A percentile compares a stretch with the other conserved stretches of the same genome.
These are phyloP conservation scores for Flaveria brownii DNA, from an alignment of 129 eudicot genomes.

Conservation along the genomic window DNA sequence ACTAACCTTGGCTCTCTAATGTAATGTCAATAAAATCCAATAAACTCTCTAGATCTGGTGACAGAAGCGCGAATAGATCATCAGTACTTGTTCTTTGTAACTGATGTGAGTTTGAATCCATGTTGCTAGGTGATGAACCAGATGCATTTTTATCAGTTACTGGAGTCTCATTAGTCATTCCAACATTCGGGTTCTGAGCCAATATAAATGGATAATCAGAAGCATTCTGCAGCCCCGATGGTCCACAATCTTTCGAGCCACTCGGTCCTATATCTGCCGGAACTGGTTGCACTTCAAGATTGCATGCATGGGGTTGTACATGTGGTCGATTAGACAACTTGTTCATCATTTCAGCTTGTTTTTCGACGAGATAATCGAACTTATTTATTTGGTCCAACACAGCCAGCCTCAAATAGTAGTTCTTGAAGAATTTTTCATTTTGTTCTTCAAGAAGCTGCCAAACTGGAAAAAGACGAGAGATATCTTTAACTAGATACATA, in stretches of 20 bases:
- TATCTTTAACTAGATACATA: not conserved
- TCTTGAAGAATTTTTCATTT: not conserved
- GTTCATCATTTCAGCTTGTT: constrained; percentile 51
- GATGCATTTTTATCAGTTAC: not conserved
- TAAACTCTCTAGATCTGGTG: not conserved
- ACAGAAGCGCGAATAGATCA: not conserved
- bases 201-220: not conserved
- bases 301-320: constrained; percentile 6
- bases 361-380: constrained; percentile 48
- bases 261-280: constrained; percentile 15
- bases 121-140: not conserved
- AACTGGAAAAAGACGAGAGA: not conserved
- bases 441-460: not conserved
- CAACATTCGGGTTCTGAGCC: constrained; percentile 1
- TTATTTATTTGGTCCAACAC: not conserved
- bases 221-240: not conserved
- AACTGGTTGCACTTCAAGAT: too few species aligned
- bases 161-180: not conserved
- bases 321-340: constrained; percentile 44
- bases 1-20: too few species aligned
- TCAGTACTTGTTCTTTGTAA: not conserved
- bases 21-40: too few species aligned
- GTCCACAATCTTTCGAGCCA: constrained; percentile 27
- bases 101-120: not conserved
- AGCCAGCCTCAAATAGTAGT: not conserved